Evolutionary conservation across 2,329 filamentous ascomycete species (phyloP).

Genomic region (Aspergillus neotritici): DNA sequence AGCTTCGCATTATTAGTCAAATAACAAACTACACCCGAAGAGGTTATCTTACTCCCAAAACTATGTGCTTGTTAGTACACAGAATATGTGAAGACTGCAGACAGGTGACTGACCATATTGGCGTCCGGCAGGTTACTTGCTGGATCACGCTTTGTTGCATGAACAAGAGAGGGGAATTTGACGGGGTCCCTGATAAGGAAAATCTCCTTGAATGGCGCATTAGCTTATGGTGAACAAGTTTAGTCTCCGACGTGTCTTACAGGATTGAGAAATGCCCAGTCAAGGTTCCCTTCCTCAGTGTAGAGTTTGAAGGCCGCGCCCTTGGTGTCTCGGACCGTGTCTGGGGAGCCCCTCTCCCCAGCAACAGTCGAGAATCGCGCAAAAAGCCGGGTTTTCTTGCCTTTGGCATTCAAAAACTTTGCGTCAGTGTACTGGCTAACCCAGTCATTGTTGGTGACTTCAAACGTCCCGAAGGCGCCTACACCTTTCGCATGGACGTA

Average conservation of each 20-base stretch:
- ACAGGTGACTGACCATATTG: constrained; percentile 6
- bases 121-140: constrained; percentile 8
- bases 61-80: too few relatives aligned
- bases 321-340: too few relatives aligned
- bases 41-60: constrained; percentile 1
- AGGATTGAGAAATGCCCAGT: constrained; percentile 6
- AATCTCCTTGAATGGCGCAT: too few relatives aligned
- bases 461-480: not conserved
- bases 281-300: constrained; percentile 1
- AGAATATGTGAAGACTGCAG: too few relatives aligned
- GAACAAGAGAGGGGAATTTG: constrained; percentile 10
- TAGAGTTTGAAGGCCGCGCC: too few relatives aligned
- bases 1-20: too few relatives aligned
- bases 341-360: not conserved
- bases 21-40: too few relatives aligned
- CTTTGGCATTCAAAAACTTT: not conserved
- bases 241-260: too few relatives aligned
- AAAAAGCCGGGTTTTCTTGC: not conserved
- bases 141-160: constrained; percentile 7
- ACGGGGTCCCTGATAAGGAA: constrained; percentile 9
- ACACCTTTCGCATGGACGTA: constrained; percentile 3
- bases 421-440: not conserved
- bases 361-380: not conserved
- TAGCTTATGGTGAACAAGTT: too few relatives aligned
- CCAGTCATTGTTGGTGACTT: not conserved